Evolutionary conservation across 257 asterid species (phyloP).

Genomic region (Solanum sejunctum): DNA sequence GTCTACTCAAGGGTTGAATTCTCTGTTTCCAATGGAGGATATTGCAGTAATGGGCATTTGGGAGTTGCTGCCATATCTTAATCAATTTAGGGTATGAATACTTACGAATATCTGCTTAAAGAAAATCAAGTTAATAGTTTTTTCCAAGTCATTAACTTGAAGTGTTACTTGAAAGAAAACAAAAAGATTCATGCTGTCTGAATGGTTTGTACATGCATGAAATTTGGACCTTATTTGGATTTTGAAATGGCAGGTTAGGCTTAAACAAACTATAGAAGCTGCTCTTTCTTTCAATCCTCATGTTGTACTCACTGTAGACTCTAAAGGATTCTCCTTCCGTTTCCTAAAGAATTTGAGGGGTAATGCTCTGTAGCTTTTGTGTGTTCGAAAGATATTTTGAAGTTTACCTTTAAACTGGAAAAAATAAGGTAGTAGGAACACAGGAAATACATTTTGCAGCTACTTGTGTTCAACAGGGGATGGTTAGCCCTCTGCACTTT

Average conservation of each 20-base stretch:
- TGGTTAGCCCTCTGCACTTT: slow-evolving; percentile 52
- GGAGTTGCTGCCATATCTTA: slow-evolving; percentile 86
- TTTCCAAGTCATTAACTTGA: background rate
- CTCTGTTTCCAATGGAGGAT: slow-evolving; percentile 82
- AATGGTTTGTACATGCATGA: background rate
- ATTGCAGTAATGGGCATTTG: slow-evolving; percentile 89
- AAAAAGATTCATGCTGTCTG: background rate
- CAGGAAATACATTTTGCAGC: slow-evolving; percentile 59
- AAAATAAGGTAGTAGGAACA: slow-evolving; percentile 25
- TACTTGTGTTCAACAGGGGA: slow-evolving; percentile 31
- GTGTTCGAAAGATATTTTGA: background rate
- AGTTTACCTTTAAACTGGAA: slow-evolving; percentile 16
- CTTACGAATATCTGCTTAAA: background rate
- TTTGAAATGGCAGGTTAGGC: slow-evolving; percentile 33
- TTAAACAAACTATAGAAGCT: slow-evolving; percentile 58
- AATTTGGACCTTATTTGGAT: slow-evolving; percentile 7
- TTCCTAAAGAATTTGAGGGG: slow-evolving; percentile 78
- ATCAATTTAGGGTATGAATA: slow-evolving; percentile 46
- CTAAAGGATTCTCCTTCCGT: slow-evolving; percentile 87
- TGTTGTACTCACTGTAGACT: slow-evolving; percentile 85
- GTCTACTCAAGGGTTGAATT: slow-evolving; percentile 58
- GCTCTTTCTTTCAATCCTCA: slow-evolving; percentile 73
- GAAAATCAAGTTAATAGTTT: background rate
- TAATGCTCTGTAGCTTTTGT: slow-evolving; percentile 8
- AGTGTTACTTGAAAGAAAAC: background rate